Evolutionary conservation across 2,329 filamentous ascomycete species (phyloP), one percentile per base, ranked within the genome.

Genomic region (Paracamarosporium sp.): DNA sequence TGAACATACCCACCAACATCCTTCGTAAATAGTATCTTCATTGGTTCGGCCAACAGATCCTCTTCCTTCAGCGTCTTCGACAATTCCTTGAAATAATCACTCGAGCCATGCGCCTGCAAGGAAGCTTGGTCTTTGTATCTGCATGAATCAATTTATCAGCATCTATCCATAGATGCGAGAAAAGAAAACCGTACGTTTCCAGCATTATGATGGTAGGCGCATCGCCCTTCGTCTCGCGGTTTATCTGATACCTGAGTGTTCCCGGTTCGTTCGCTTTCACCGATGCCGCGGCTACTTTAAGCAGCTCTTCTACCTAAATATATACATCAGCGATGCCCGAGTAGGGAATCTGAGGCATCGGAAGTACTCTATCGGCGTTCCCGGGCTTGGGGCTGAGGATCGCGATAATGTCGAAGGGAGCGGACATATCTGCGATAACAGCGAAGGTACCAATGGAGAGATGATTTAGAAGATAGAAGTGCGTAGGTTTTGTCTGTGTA

Each of bases 261-360:
- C 70, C 72, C 1, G 73, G 73, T 55, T 76, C 74, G 2, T 72
- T 72, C 3, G 63, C 66, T 45, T 74, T 65, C 12, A 74, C 73
- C 15, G 57, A 50, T 44, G 62, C 55, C 1, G 70, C 69, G 2
- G 69, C 63, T 2, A 48, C 52, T 5, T 41, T 44, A 24, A 76
- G 67, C 1, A 75, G 62, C 31, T 74, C 66, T 53, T 74, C 65
- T 12, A 76, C 63, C 74, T 76, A 22, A 3, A n/a, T 50, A 8
- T 30, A 13, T 11, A 24, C 12, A 27, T 48, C 36, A 25, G 15
- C 22, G 20, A 25, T n/a, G 24, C 22, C 44, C 2, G 1, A 15
- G 9, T 22, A 12, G 30, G 2, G 3, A 15, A n/a, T n/a, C n/a
- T 2, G n/a, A 8, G 13, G 17, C 36, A 1, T 47, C 57, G 7